Evolutionary conservation across 192 early-diverging fungal genomes (phyloP).

Genomic region (Haplosporangium gracile): DNA sequence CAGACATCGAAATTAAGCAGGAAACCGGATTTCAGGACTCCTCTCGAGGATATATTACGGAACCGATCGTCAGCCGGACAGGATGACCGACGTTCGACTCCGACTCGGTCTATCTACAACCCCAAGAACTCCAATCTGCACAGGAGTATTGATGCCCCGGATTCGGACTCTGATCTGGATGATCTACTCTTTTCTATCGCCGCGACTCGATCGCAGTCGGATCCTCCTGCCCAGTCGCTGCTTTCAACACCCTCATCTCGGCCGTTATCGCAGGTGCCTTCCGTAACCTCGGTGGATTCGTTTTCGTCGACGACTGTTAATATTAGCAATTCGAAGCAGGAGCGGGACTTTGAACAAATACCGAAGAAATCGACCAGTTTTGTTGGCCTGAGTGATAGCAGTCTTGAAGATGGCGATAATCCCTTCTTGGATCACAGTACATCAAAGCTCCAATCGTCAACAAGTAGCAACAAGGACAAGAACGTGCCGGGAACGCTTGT

Average conservation of each 20-base stretch:
- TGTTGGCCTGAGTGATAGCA: neutral
- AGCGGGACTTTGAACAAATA: too few species aligned
- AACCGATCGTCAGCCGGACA: neutral
- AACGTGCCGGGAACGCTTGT: neutral
- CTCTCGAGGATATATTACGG: neutral
- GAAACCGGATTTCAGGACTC: neutral
- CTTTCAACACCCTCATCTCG: neutral
- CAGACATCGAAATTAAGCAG: neutral
- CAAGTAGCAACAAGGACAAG: neutral
- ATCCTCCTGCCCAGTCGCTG: neutral
- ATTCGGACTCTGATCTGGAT: constrained; percentile 23
- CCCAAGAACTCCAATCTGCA: neutral
- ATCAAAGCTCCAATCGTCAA: neutral
- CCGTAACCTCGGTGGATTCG: neutral
- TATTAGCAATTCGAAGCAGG: neutral
- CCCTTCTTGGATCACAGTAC: neutral
- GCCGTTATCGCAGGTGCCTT: neutral
- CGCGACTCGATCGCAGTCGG: neutral
- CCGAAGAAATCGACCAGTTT: too few species aligned
- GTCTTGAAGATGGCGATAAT: neutral
- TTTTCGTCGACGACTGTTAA: neutral
- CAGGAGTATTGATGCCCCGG: neutral
- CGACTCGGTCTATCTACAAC: neutral
- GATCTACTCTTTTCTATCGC: neutral
- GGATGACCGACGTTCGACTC: neutral